Evolutionary conservation across 192 early-diverging fungal genomes (phyloP).

Genomic region (Bifiguratus adelaidae): DNA sequence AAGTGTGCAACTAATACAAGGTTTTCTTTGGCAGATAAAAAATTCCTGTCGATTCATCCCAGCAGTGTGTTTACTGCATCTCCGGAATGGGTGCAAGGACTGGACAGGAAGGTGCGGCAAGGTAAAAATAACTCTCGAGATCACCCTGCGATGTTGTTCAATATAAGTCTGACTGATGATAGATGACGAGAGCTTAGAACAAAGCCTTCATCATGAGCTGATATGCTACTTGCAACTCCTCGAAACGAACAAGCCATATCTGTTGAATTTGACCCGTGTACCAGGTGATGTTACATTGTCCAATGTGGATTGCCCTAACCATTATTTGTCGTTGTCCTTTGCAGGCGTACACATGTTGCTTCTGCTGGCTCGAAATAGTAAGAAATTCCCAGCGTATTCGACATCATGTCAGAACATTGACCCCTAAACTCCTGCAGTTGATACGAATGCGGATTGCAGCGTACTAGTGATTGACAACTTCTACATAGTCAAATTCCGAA

Average conservation of each 20-base stretch:
- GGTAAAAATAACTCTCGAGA: background rate
- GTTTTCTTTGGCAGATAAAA: conserved; percentile 8
- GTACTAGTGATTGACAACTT: conserved; percentile 48
- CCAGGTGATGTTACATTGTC: conserved; percentile 18
- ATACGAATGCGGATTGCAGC: conserved; percentile 40
- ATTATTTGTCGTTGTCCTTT: background rate
- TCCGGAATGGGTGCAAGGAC: conserved; percentile 46
- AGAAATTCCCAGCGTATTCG: too few relatives aligned
- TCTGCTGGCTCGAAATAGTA: too few relatives aligned
- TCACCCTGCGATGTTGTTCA: too few relatives aligned
- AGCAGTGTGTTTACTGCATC: conserved; percentile 40
- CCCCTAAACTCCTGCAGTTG: too few relatives aligned
- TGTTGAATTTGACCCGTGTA: conserved; percentile 46
- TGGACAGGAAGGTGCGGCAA: conserved; percentile 17
- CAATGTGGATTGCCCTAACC: too few relatives aligned
- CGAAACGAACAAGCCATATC: conserved; percentile 57
- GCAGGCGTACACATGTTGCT: conserved; percentile 35
- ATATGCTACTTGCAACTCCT: conserved; percentile 51
- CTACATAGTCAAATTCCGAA: conserved; percentile 35
- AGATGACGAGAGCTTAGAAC: conserved; percentile 19
- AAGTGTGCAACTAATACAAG: background rate
- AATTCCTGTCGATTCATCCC: conserved; percentile 52
- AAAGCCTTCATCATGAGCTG: conserved; percentile 30
- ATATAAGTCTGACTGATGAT: too few relatives aligned
- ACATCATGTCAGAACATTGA: too few relatives aligned